Evolutionary conservation across 192 early-diverging fungal genomes (phyloP).

Genomic region (Dimargaris cristalligena): DNA sequence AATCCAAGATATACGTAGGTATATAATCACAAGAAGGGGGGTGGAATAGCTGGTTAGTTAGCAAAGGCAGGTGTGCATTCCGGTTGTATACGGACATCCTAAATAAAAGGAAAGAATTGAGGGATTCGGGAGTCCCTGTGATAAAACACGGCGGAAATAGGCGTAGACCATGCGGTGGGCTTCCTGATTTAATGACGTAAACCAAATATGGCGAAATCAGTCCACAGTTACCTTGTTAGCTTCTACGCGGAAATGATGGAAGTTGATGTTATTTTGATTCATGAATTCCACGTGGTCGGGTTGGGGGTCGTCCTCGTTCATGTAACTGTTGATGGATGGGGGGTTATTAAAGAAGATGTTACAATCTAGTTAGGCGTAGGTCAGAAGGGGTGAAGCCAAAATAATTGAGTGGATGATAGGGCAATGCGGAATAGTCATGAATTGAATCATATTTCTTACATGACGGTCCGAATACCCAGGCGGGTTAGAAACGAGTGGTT

Average conservation of each 20-base stretch:
- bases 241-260: conserved; percentile 61
- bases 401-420: no score
- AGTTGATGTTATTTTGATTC: conserved; percentile 46
- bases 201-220: no score
- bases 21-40: background rate
- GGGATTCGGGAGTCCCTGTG: background rate
- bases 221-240: conserved; percentile 78
- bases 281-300: conserved; percentile 56
- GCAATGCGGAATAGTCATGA: no score
- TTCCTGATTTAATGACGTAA: no score
- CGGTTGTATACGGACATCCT: background rate
- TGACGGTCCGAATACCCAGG: conserved; percentile 67
- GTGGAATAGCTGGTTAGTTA: background rate
- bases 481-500: conserved; percentile 83
- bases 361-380: no score
- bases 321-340: no score
- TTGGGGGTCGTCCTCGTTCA: conserved; percentile 56
- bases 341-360: no score
- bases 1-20: background rate
- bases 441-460: no score
- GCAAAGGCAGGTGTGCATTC: background rate
- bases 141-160: background rate
- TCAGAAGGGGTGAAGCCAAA: no score
- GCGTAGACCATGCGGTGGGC: background rate
- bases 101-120: background rate